phyloP scores from a whole-genome alignment of 2,329 filamentous ascomycete genomes.

The Trichoderma asperellum region DNA sequence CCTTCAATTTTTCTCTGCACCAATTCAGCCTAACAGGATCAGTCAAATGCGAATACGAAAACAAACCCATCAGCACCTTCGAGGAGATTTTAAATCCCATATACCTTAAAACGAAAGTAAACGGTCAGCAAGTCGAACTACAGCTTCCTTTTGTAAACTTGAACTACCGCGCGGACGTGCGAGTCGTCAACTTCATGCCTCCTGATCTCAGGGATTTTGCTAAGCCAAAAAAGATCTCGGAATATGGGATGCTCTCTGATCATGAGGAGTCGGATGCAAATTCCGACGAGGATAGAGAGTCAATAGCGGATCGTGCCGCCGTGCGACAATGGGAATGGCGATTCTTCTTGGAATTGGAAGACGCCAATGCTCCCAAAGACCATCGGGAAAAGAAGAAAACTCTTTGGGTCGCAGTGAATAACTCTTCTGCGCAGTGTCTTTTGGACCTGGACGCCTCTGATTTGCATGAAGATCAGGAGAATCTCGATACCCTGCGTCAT shows the following conservation, averaged over 20 bases:
- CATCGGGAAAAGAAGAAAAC: constrained; percentile 47
- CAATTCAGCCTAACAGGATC: not conserved
- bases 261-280: constrained; percentile 37
- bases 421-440: constrained; percentile 55
- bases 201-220: constrained; percentile 72
- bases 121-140: constrained; percentile 43
- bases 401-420: constrained; percentile 72
- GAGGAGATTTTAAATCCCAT: constrained; percentile 47
- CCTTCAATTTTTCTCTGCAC: not conserved
- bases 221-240: constrained; percentile 45
- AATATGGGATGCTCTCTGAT: constrained; percentile 57
- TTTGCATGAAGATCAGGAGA: constrained; percentile 56
- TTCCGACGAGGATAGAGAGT: not conserved
- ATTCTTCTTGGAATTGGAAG: constrained; percentile 79
- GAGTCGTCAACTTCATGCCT: constrained; percentile 84
- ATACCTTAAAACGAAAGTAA: constrained; percentile 49
- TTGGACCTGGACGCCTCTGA: constrained; percentile 53
- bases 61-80: constrained; percentile 43
- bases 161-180: constrained; percentile 69
- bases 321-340: constrained; percentile 73
- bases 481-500: constrained; percentile 63
- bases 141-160: constrained; percentile 74
- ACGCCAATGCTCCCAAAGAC: constrained; percentile 50
- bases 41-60: constrained; percentile 54
- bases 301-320: not conserved